A percentile compares a stretch with the other conserved stretches of the same genome.
These are phyloP conservation scores for Cercophora sp. DNA, from an alignment of 495 filamentous ascomycete species.

Conservation along the genomic window DNA sequence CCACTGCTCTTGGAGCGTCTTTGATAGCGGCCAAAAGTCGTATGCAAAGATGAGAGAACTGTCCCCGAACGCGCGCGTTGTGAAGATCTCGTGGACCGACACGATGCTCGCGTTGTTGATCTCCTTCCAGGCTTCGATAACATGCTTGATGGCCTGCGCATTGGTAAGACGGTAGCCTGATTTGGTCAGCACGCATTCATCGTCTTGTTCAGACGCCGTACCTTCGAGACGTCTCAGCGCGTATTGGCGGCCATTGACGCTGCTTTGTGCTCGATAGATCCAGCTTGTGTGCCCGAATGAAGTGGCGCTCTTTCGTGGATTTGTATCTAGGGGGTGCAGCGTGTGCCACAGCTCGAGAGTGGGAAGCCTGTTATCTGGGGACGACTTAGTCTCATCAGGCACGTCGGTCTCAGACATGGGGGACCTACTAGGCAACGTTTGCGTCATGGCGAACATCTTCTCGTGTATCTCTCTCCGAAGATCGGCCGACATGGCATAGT, in stretches of 20 bases:
- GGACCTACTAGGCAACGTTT: slow-evolving; percentile 73
- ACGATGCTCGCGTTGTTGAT: slow-evolving; percentile 80
- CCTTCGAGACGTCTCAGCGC: slow-evolving; percentile 80
- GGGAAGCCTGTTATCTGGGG: slow-evolving; percentile 63
- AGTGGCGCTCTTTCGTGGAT: slow-evolving; percentile 62
- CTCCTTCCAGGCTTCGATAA: slow-evolving; percentile 83
- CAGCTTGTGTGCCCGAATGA: slow-evolving; percentile 84
- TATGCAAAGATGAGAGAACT: slow-evolving; percentile 92
- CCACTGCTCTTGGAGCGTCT: slow-evolving; percentile 82
- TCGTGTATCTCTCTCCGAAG: slow-evolving; percentile 84
- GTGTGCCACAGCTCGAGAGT: slow-evolving; percentile 84
- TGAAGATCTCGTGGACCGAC: slow-evolving; percentile 86
- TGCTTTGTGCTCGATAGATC: slow-evolving; percentile 93
- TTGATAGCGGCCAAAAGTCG: slow-evolving; percentile 86
- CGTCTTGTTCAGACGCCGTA: slow-evolving; percentile 1
- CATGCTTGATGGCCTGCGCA: slow-evolving; percentile 76
- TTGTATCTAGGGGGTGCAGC: slow-evolving; percentile 83
- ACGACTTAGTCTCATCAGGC: too few species aligned
- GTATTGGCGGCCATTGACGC: slow-evolving; percentile 79
- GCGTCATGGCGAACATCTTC: slow-evolving; percentile 78
- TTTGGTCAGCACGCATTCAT: not conserved
- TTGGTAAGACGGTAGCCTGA: slow-evolving; percentile 66
- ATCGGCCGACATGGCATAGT: slow-evolving; percentile 84
- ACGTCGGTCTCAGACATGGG: too few species aligned
- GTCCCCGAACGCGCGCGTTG: slow-evolving; percentile 86